phyloP scores from a whole-genome alignment of 169 alveolate species.

The Hepatocystis sp. region DNA sequence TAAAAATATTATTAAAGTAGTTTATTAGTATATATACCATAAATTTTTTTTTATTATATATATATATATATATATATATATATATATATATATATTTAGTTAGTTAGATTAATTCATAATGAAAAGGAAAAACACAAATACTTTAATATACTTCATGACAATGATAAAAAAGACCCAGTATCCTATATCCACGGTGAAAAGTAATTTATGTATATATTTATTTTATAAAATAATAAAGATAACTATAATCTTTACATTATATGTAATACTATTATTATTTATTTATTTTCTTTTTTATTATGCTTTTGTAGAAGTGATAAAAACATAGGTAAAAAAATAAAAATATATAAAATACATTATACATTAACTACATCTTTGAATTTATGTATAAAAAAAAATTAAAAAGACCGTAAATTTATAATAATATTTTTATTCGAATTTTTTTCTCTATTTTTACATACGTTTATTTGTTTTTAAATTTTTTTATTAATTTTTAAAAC shows the following conservation, averaged over 20 bases:
- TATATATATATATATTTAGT: constrained; percentile 30
- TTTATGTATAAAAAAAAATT: too few relatives aligned
- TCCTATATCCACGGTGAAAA: constrained; percentile 16
- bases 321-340: constrained; percentile 28
- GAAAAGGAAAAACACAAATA: constrained; percentile 69
- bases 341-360: constrained; percentile 11
- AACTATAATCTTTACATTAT: constrained; percentile 4
- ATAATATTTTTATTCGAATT: too few relatives aligned
- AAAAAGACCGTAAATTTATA: too few relatives aligned
- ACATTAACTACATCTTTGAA: background rate
- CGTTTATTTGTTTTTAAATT: too few relatives aligned
- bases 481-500: too few relatives aligned
- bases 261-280: too few relatives aligned
- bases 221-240: constrained; percentile 4
- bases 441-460: too few relatives aligned
- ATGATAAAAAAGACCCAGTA: constrained; percentile 13
- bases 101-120: constrained; percentile 48
- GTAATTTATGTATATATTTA: constrained; percentile 19
- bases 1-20: constrained; percentile 1
- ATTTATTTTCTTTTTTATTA: constrained; percentile 25
- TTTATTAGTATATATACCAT: background rate
- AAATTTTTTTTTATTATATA: too few relatives aligned
- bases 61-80: background rate
- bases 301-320: constrained; percentile 18
- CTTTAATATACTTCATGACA: constrained; percentile 26